Evolutionary conservation across 495 filamentous ascomycete genomes (phyloP).

Genomic region (Cercophora samala): DNA sequence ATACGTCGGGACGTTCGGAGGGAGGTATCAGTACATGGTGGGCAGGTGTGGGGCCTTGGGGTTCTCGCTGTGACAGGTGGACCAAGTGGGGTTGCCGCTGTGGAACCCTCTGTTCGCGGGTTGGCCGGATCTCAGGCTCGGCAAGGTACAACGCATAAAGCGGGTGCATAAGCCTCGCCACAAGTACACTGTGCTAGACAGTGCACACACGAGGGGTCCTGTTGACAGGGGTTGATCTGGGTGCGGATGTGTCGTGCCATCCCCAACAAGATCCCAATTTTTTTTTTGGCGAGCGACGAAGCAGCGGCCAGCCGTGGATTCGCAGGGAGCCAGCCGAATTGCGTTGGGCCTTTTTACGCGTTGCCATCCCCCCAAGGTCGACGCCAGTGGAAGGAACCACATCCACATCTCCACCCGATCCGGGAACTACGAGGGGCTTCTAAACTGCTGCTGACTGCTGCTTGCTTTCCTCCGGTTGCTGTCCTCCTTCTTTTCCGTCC

Average conservation of each 20-base stretch:
- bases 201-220: constrained; percentile 18
- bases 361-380: constrained; percentile 10
- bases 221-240: constrained; percentile 17
- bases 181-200: constrained; percentile 14
- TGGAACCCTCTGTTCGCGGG: constrained; percentile 24
- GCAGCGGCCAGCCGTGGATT: constrained; percentile 17
- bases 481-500: not conserved
- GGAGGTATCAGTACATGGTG: constrained; percentile 20
- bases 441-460: not conserved
- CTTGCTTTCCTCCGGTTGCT: constrained; percentile 5
- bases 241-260: constrained; percentile 24
- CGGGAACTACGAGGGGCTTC: constrained; percentile 4
- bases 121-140: constrained; percentile 17
- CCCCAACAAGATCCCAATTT: constrained; percentile 40
- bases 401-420: not conserved
- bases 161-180: constrained; percentile 19
- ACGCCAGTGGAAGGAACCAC: not conserved
- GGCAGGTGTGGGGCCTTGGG: constrained; percentile 1
- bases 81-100: constrained; percentile 30
- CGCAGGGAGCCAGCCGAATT: constrained; percentile 19
- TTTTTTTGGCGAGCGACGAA: constrained; percentile 32
- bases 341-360: constrained; percentile 26
- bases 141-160: constrained; percentile 20
- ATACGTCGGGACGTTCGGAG: constrained; percentile 1
- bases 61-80: constrained; percentile 24